Evolutionary conservation across 139 green algal species (phyloP), one percentile per base, ranked within the genome.

Genomic region (Diplosphaera chodatii): DNA sequence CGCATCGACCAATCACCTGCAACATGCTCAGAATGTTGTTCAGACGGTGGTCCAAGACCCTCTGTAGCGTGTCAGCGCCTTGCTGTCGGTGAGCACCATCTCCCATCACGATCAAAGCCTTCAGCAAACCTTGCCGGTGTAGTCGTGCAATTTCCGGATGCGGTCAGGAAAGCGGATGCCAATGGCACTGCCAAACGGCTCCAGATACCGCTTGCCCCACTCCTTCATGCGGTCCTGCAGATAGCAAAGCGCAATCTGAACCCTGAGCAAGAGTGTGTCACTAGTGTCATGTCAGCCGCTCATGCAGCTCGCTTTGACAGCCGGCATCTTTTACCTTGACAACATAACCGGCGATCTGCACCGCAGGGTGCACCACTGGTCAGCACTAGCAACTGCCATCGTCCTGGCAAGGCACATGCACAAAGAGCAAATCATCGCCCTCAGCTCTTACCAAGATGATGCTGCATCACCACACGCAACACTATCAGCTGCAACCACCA

Each of bases 101-200:
- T n/a, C n/a, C 37, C 37, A 48, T 6, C 8, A 48, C 37, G 8
- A 48, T 48, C 37, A 6, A 48, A 20, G 37, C 37, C 10, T 48
- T 48, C 37, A 48, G 37, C 8, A 10, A 3, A 70, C 34, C 66
- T 32, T 59, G 32, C 66, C 27, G 41, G 32, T 56, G 41, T 40
- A 48, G 18, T 30, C 64, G 18, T 34, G 0, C 22, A 74, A 59
- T 37, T 71, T 74, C 1, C 70, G 48, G 55, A 72, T 72, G 25
- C 70, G 56, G 66, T 80, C 70, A 28, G 70, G 70, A 41, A 80
- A 80, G 28, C 62, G 27, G 34, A 74, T 30, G 70, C 75, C 75
- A 68, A 80, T 73, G 63, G 63, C 71, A 10, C 56, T 64, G 15
- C 66, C 70, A 28, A 72, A 29, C 15, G 75, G 75, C 59, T 77